Conservation (phyloP, 768 basidiomycete species). For the Phlebiopsis gigantea region DNA sequence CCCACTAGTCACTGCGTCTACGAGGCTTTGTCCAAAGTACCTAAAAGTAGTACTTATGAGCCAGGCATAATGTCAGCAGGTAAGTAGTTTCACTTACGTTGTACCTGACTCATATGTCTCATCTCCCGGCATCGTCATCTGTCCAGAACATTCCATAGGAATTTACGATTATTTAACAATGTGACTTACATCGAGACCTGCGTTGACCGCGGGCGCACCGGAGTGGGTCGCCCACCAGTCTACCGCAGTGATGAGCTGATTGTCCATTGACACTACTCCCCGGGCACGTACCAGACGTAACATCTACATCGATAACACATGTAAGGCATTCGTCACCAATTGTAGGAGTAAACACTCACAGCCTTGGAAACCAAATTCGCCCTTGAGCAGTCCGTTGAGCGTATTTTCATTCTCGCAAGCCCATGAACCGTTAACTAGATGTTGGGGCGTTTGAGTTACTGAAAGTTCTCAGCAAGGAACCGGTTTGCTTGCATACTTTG, state of each 20-base stretch:
- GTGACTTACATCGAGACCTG: constrained; percentile 49
- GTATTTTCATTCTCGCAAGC: constrained; percentile 70
- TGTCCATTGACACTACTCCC: not conserved
- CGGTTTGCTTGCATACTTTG: constrained; percentile 11
- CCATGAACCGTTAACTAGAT: constrained; percentile 55
- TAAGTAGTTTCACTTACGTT: not conserved
- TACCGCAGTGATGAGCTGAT: not conserved
- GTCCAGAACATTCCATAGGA: not conserved
- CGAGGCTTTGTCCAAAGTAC: constrained; percentile 59
- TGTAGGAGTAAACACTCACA: no score
- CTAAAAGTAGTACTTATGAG: constrained; percentile 17
- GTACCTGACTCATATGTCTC: not conserved
- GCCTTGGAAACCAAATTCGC: constrained; percentile 38
- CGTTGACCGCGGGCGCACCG: constrained; percentile 47
- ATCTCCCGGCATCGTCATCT: constrained; percentile 77
- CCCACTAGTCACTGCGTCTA: constrained; percentile 53
- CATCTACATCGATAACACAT: no score
- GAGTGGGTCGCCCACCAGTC: constrained; percentile 70
- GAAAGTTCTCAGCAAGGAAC: not conserved
- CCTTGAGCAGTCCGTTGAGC: constrained; percentile 46
- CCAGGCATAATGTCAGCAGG: not conserved
- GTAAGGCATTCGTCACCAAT: no score
- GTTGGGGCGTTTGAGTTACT: no score
- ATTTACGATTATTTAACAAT: not conserved
- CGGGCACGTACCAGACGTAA: constrained; percentile 21